Conservation (phyloP, 2,329 filamentous ascomycete species). For the Gremmenia infestans region DNA sequence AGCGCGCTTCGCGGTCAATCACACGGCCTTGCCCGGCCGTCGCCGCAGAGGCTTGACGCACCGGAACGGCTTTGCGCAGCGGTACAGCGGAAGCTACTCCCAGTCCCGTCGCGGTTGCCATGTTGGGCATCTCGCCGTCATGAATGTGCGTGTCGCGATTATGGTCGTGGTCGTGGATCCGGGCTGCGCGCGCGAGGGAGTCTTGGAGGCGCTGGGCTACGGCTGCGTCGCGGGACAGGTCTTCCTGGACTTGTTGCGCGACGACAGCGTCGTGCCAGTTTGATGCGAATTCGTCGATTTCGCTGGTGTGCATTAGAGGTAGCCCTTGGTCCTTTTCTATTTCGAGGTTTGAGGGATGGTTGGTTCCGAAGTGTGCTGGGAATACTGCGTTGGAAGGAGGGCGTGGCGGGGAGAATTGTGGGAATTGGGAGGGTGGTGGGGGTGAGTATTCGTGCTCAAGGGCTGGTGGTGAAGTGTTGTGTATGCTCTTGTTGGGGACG, state of each 20-base stretch:
- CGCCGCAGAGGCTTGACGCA: not conserved
- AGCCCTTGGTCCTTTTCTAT: not conserved
- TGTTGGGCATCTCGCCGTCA: not conserved
- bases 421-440: not conserved
- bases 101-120: not conserved
- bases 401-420: not conserved
- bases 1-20: not conserved
- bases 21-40: not conserved
- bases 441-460: not conserved
- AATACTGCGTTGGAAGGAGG: no score
- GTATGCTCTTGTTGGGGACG: no score
- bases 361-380: not conserved
- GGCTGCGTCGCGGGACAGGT: no score
- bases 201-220: no score
- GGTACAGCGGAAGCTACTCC: not conserved
- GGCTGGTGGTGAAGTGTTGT: no score
- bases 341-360: not conserved
- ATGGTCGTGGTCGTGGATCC: no score
- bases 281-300: not conserved
- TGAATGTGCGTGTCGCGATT: slow-evolving; percentile 4
- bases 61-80: not conserved
- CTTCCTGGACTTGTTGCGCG: not conserved
- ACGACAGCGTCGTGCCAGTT: not conserved
- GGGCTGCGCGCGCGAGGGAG: no score
- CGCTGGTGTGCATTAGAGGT: not conserved